phyloP scores from a whole-genome alignment of 2,329 filamentous ascomycete species.

The Fusarium mexicanum region DNA sequence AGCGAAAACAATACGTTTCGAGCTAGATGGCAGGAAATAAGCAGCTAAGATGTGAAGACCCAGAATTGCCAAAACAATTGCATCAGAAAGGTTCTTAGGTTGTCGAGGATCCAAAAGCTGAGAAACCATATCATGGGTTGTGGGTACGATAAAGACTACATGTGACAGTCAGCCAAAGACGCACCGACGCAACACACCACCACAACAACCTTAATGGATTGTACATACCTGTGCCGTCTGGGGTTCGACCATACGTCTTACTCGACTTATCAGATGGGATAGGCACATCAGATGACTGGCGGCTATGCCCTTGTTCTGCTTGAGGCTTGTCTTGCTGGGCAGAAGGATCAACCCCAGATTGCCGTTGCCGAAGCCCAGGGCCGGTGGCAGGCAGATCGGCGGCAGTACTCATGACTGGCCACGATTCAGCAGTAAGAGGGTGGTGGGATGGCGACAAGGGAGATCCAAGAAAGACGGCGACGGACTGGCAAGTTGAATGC shows the following conservation, averaged over 20 bases:
- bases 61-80: constrained; percentile 81
- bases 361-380: constrained; percentile 46
- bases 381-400: constrained; percentile 41
- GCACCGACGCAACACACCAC: constrained; percentile 13
- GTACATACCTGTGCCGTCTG: constrained; percentile 84
- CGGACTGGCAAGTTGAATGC: constrained; percentile 2
- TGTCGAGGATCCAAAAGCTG: constrained; percentile 94
- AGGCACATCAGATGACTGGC: constrained; percentile 23
- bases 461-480: background rate
- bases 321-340: constrained; percentile 26
- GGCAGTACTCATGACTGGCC: constrained; percentile 45
- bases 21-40: constrained; percentile 73
- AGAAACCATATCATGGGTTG: constrained; percentile 98
- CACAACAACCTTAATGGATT: background rate
- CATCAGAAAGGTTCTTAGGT: constrained; percentile 93
- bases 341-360: constrained; percentile 32
- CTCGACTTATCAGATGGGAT: constrained; percentile 52
- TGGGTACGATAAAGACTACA: constrained; percentile 91
- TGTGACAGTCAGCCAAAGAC: constrained; percentile 39
- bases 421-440: constrained; percentile 6
- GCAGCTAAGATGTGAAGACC: constrained; percentile 78
- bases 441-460: background rate
- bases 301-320: constrained; percentile 17
- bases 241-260: constrained; percentile 91
- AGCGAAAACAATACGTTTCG: constrained; percentile 82